Evolutionary conservation across 352 stramenopile species (phyloP), one percentile per base, ranked within the genome.

Genomic region (Phytophthora pseudosyringae): DNA sequence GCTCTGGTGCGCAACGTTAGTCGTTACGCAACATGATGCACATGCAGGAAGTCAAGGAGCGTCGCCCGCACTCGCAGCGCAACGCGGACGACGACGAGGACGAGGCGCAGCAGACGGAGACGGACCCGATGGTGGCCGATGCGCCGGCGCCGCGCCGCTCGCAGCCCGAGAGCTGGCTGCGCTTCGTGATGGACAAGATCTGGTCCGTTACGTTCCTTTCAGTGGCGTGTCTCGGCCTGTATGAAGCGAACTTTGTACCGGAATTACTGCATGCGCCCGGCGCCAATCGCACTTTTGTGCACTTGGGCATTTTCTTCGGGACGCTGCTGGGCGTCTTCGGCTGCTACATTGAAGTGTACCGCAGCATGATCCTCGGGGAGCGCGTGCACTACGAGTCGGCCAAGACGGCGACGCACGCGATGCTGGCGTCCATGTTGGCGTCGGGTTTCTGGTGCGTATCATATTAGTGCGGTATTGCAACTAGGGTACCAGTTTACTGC

Each of bases 311-410:
- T 44, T 64, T 76, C 16, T 81, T 73, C 55, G 76, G 65, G 39
- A 81, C 81, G 38, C 49, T 90, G 4, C 57, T 91, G 33, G 72
- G 85, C 40, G 60, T 84, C 38, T 83, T 93, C 45, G 81, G 75
- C 1, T 64, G 63, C 54, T 93, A 93, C 72, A 88, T 93, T 43
- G 84, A 93, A 64, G 55, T 90, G 18, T 93, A 93, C 54, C 80
- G 84, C 16, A 75, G 74, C 32, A 61, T 90, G 58, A 58, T 86
- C 18, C 50, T 74, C 39, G 75, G 81, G 47, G 84, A 93, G 41
- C 81, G 75, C 12, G 78, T 93, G 12, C 67, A 66, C 41, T 93
- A 93, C 68, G 74, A 80, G 36, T 87, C 39, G 3, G 77, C 81
- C 45, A 83, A 81, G 62, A 86, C 74, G 16, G 81, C 84, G 47